Conservation (phyloP, 2,329 filamentous ascomycete species). For the Teratosphaeria nubilosa region DNA sequence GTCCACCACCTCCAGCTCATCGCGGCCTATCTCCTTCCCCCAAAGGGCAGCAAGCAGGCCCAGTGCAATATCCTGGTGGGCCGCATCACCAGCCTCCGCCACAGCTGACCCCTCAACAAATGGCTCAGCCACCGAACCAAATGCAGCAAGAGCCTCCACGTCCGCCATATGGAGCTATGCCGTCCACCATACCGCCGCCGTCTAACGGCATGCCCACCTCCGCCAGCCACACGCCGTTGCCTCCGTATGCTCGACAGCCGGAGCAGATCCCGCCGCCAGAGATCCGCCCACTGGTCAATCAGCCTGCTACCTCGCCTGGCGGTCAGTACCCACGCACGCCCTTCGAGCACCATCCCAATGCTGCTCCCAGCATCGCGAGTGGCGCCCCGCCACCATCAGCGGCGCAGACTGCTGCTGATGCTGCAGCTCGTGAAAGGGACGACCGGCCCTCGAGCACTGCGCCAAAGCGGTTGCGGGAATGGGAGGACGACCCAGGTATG, state of each 20-base stretch:
- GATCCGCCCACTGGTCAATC: constrained; percentile 71
- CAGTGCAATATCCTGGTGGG: constrained; percentile 40
- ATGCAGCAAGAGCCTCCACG: constrained; percentile 14
- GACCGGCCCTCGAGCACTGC: constrained; percentile 67
- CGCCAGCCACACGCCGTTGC: constrained; percentile 42
- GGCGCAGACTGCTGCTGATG: constrained; percentile 52
- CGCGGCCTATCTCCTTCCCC: constrained; percentile 49
- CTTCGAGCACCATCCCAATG: constrained; percentile 65
- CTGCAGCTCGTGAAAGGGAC: constrained; percentile 56
- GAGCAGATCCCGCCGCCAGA: constrained; percentile 53
- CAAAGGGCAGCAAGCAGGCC: constrained; percentile 45
- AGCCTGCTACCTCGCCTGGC: constrained; percentile 70
- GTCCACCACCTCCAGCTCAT: constrained; percentile 40
- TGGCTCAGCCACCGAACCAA: constrained; percentile 10
- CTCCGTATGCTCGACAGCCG: constrained; percentile 52
- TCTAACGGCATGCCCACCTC: constrained; percentile 34
- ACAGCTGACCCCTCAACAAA: constrained; percentile 42
- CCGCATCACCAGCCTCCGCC: constrained; percentile 43
- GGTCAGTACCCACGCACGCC: constrained; percentile 74
- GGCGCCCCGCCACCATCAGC: constrained; percentile 57
- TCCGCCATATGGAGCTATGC: constrained; percentile 13
- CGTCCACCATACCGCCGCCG: constrained; percentile 10
- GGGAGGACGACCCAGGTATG: constrained; percentile 62
- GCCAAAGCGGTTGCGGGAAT: constrained; percentile 79
- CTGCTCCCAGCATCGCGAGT: constrained; percentile 52